Base-by-base conservation (phyloP, 768 basidiomycete genomes). In the Melanogaster broomeanus region DNA sequence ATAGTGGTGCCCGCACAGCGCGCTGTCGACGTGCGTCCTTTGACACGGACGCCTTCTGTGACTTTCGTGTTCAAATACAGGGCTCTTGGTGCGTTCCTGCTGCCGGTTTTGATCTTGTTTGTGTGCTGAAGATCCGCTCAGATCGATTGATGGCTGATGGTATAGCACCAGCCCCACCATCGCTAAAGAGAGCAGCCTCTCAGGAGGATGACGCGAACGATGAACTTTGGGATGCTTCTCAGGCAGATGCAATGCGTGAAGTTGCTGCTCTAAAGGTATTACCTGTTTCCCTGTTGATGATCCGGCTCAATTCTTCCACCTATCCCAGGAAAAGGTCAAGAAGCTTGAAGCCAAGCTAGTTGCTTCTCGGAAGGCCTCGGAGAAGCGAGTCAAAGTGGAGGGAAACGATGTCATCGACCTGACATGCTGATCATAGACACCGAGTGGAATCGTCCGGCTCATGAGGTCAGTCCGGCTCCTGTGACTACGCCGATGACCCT, bases 51-150 rank as follows among this genome's bases (percentile, higher is more conserved):
- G 31, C 53, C 42, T 30, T 37, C 37, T 31, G 37, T 42, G 25
- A 54, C 42, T 25, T 54, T 54, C 37, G 42, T 54, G 15, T 54
- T 54, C 34, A 54, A 43, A 50, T 54, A 54, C 42, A 45, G 49
- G 22, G 25, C 49, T 19, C 34, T 51, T 30, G 49, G 53, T 54
- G 24, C 21, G 43, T 27, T 18, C 25, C 7, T 4, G 3, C 10
- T 11, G 9, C 33, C 38, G 21, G 24, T 13, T 37, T 44, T 21
- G 28, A n/a, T 42, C 24, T 21, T 41, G 27, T 24, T 42, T 43
- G 30, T 48, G 28, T n/a, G n/a, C 25, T 42, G 25, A 43, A 21
- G 1, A 13, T 24, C 27, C 34, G 12, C 13, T 18, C 28, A 47
- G 51, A 40, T 52, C 27, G 44, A 31, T 45, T 52, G 34, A 50